phyloP scores from a whole-genome alignment of 805 yeast species.

The Barnettozyma botsteinii region DNA sequence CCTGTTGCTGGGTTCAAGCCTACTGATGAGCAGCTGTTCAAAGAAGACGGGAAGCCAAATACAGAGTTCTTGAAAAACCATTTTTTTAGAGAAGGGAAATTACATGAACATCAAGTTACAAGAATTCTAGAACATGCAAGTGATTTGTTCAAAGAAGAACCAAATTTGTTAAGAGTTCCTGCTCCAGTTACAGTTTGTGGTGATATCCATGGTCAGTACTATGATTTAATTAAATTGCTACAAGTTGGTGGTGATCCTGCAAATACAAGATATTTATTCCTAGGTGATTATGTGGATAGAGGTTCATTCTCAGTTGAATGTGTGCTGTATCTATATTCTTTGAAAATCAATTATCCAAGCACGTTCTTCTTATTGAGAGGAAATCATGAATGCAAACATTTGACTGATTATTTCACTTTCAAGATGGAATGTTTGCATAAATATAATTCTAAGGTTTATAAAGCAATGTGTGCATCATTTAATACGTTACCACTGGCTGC shows the following conservation, averaged over 20 bases:
- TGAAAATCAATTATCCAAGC: slow-evolving; percentile 70
- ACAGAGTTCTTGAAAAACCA: slow-evolving; percentile 66
- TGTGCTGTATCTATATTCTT: slow-evolving; percentile 64
- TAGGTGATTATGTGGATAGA: slow-evolving; percentile 95
- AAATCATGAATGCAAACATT: slow-evolving; percentile 90
- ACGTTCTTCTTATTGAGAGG: slow-evolving; percentile 84
- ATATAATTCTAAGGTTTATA: slow-evolving; percentile 60
- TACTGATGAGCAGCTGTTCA: slow-evolving; percentile 61
- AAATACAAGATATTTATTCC: slow-evolving; percentile 68
- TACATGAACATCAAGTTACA: slow-evolving; percentile 63
- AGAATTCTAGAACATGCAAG: slow-evolving; percentile 64
- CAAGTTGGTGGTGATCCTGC: slow-evolving; percentile 91
- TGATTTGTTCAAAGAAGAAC: slow-evolving; percentile 57
- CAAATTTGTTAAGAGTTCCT: slow-evolving; percentile 72
- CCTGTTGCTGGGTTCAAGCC: slow-evolving; percentile 68
- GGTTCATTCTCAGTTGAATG: slow-evolving; percentile 89
- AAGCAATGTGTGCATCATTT: slow-evolving; percentile 70
- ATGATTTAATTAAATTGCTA: slow-evolving; percentile 81
- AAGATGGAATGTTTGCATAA: slow-evolving; percentile 86
- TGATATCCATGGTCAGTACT: slow-evolving; percentile 95
- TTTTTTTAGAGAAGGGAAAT: slow-evolving; percentile 74
- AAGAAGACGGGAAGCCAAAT: slow-evolving; percentile 61
- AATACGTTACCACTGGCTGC: slow-evolving; percentile 90
- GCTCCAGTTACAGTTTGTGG: slow-evolving; percentile 97
- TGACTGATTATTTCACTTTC: slow-evolving; percentile 92